These are phyloP conservation scores for Boechera divaricarpa DNA, from an alignment of 345 rosid genomes.

Conservation along the genomic window DNA sequence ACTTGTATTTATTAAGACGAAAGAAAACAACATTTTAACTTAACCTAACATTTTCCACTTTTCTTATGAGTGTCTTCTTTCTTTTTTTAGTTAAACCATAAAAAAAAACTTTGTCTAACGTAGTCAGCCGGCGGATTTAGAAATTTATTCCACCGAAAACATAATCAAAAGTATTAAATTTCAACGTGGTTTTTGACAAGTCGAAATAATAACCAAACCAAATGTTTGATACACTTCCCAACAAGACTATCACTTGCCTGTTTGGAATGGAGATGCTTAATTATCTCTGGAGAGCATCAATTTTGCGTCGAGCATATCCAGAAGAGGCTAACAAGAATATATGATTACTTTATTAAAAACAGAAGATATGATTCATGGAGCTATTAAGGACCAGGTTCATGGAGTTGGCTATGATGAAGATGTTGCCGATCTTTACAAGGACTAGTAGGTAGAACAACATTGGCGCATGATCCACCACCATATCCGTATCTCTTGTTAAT, in stretches of 20 bases:
- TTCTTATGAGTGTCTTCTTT: neutral
- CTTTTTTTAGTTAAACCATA: neutral
- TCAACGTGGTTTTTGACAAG: neutral
- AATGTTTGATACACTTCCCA: neutral
- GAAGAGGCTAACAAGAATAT: neutral
- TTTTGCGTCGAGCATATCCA: neutral
- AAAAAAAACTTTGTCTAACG: neutral
- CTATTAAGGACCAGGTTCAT: constrained; percentile 6
- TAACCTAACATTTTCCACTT: constrained; percentile 25
- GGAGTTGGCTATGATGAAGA: neutral
- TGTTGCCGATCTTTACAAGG: neutral
- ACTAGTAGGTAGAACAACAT: too few relatives aligned
- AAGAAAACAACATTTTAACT: neutral
- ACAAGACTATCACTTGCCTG: neutral
- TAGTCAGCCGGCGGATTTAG: constrained; percentile 8
- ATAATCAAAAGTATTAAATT: neutral
- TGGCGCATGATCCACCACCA: constrained; percentile 1
- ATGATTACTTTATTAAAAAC: too few relatives aligned
- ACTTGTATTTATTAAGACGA: constrained; percentile 21
- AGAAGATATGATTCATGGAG: neutral
- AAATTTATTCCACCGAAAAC: neutral
- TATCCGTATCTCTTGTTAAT: neutral
- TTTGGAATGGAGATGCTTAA: neutral
- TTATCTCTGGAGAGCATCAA: neutral
- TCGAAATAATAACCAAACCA: neutral